Evolutionary conservation across 495 filamentous ascomycete species (phyloP), one percentile per base, ranked within the genome.

Genomic region (Penicillium desertorum): DNA sequence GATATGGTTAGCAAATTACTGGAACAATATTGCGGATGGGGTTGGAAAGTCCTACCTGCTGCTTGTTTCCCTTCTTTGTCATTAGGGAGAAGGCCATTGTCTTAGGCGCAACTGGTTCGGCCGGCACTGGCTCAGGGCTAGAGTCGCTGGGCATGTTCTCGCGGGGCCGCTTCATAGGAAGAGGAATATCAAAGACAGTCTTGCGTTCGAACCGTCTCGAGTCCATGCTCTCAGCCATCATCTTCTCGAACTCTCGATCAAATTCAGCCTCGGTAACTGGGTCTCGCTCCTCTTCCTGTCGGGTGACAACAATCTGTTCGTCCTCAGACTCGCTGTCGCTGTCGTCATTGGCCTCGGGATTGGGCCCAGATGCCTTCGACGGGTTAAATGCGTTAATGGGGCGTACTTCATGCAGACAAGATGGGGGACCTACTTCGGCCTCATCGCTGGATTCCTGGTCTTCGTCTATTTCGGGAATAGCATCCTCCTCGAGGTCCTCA

Each of bases 211-310:
- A 94, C 62, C 93, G 94, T 51, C 95, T 82, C 8, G 91, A 90
- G 37, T 98, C 95, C 69, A 95, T 74, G 76, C 92, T 96, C 66
- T 99, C 94, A 59, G 92, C 81, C 95, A 98, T 97, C 86, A 99
- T 89, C 72, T 97, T 98, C 17, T 95, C 92, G 71, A 95, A 91
- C 75, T 98, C 94, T 63, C 94, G 90, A 64, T 98, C 95, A 64
- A 99, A 99, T 37, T 99, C 95, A 6, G 93, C 94, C 60, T 98
- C 94, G 43, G 85, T 89, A 73, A 96, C 91, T 0, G 94, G 95
- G 58, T 99, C 92, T 42, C 92, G 82, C 66, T 95, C 86, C 70
- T 96, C 90, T 65, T 96, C 88, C 65, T 91, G 85, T 42, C 90
- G 83, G 12, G 91, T 93, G 41, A 99, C 92, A 36, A 96, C 79